Evolutionary conservation across 1,284 basidiomycete genomes (phyloP), one percentile per base, ranked within the genome.

Genomic region (Anthracocystis walkeri): DNA sequence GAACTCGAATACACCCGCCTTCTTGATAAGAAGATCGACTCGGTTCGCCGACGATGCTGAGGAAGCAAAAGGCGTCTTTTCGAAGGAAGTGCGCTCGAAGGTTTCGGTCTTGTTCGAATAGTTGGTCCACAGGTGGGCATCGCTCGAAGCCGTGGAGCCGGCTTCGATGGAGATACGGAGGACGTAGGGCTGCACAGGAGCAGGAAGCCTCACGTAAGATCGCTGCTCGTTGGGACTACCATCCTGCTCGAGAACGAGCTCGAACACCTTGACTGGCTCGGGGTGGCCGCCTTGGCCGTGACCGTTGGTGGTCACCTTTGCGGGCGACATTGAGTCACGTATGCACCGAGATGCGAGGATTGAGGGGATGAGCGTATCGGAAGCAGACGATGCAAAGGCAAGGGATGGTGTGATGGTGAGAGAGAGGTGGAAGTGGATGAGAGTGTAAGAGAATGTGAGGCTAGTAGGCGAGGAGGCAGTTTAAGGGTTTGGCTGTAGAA

Each of bases 51-150:
- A 59, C 18, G 67, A 70, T 1, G 63, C 59, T 1, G 56, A 53
- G 12, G 72, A 62, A 12, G 64, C 38, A 51, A 75, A 70, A 18
- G 59, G 29, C 10, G 51, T 58, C 85, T 94, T 89, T 10, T 90
- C 88, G 85, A 93, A 94, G 45, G 87, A 89, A 71, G 91, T 90
- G 25, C 96, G 90, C 61, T 90, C 88, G 83, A 97, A 99, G 4
- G 44, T 44, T 16, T 86, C 87, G 29, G 93, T 92, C 18, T 94
- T 70, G 50, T 55, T 46, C 1, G 81, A 81, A 44, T 74, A 80
- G 65, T 81, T 82, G 21, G 81, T 78, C 66, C 61, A 80, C 8
- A 82, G 70, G 25, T 35, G 40, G 25, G 77, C 80, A 5, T 81
- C 57, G 33, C 65, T 70, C 14, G 77, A 80, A 4, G 80, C 80